Evolutionary conservation across 768 basidiomycete genomes (phyloP).

Genomic region (Naganishia vaughanmartiniae): DNA sequence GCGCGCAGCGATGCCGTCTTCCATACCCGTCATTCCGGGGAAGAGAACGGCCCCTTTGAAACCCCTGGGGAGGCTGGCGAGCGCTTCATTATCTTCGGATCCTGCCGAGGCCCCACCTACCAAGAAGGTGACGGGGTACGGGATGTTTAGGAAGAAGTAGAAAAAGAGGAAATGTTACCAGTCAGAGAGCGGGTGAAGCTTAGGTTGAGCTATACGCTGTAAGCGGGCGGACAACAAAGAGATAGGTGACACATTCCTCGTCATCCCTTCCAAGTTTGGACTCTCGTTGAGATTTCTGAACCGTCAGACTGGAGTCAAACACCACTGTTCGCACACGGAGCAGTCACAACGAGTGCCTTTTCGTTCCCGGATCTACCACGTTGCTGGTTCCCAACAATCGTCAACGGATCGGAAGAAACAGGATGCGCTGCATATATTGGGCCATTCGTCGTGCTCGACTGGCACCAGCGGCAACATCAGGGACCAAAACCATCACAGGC

Average conservation of each 20-base stretch:
- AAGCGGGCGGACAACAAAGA: neutral
- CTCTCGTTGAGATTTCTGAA: neutral
- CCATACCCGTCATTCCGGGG: neutral
- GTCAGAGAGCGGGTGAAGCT: constrained; percentile 20
- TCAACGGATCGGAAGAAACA: constrained; percentile 1
- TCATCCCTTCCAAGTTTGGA: too few species aligned
- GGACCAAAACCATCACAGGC: neutral
- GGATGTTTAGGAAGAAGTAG: constrained; percentile 24
- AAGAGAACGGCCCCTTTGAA: neutral
- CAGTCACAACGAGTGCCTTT: constrained; percentile 4
- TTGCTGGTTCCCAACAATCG: constrained; percentile 10
- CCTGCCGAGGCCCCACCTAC: constrained; percentile 5
- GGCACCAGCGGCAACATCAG: neutral
- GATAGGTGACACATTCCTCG: neutral
- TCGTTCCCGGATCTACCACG: neutral
- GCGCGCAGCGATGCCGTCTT: neutral
- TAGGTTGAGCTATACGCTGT: neutral
- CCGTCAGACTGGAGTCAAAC: constrained; percentile 1
- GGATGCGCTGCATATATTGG: constrained; percentile 2
- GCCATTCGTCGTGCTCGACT: constrained; percentile 14
- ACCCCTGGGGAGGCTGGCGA: constrained; percentile 13
- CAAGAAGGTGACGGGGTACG: constrained; percentile 13
- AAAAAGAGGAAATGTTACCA: too few species aligned
- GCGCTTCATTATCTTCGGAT: constrained; percentile 12
- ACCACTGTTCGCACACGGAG: constrained; percentile 3